Evolutionary conservation across 176 grass and related monocot genomes (phyloP).

Genomic region (Pontederia paniculata): DNA sequence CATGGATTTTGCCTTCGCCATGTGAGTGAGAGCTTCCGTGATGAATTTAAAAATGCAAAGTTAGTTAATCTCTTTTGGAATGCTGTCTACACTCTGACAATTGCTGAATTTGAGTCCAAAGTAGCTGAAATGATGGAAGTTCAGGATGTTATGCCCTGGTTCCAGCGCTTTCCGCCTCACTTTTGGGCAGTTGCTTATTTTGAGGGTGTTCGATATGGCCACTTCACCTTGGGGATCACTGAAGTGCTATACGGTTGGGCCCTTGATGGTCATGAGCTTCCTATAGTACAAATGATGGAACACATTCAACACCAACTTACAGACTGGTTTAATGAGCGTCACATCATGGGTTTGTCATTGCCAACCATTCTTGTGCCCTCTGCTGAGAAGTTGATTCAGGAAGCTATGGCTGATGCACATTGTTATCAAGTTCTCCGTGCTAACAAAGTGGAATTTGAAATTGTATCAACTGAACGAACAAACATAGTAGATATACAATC

Average conservation of each 20-base stretch:
- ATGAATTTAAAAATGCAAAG: constrained; percentile 98
- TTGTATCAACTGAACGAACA: constrained; percentile 85
- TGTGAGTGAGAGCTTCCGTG: constrained; percentile 78
- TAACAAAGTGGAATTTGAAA: constrained; percentile 99
- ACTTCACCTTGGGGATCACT: constrained; percentile 73
- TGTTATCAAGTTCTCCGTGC: constrained; percentile 97
- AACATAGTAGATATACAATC: constrained; percentile 91
- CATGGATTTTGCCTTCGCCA: constrained; percentile 89
- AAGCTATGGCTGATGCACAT: constrained; percentile 62
- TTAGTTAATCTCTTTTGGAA: constrained; percentile 91
- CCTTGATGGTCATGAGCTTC: constrained; percentile 87
- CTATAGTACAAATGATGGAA: constrained; percentile 87
- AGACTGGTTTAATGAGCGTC: constrained; percentile 75
- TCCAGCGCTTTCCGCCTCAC: constrained; percentile 65
- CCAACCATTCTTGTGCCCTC: constrained; percentile 77
- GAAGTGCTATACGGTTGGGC: constrained; percentile 79
- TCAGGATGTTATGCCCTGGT: constrained; percentile 90
- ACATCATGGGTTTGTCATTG: constrained; percentile 45
- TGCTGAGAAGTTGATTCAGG: constrained; percentile 75
- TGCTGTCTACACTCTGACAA: constrained; percentile 75
- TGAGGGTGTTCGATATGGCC: constrained; percentile 74
- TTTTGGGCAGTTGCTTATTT: constrained; percentile 93
- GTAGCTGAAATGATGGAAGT: constrained; percentile 87
- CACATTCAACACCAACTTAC: constrained; percentile 68
- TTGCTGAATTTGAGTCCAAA: constrained; percentile 70